Evolutionary conservation across 2,329 filamentous ascomycete species (phyloP).

Genomic region (Diplodia seriata): DNA sequence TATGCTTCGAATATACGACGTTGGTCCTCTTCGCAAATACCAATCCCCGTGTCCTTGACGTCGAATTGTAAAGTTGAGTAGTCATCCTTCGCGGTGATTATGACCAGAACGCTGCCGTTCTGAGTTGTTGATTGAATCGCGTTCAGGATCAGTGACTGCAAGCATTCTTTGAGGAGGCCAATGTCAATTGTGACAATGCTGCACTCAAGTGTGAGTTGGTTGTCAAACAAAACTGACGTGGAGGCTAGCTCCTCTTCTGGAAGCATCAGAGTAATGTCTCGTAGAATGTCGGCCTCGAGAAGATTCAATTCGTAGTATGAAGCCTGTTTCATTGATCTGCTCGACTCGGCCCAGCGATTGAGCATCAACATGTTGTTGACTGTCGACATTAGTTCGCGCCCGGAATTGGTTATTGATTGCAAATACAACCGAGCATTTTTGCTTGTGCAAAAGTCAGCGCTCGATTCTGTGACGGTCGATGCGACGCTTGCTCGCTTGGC

Average conservation of each 20-base stretch:
- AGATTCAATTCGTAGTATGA: constrained; percentile 42
- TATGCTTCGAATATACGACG: constrained; percentile 54
- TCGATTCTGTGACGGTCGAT: too few relatives aligned
- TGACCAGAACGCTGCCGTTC: constrained; percentile 48
- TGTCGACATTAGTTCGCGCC: constrained; percentile 53
- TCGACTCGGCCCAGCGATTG: constrained; percentile 50
- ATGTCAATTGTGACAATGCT: constrained; percentile 49
- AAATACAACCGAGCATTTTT: constrained; percentile 40
- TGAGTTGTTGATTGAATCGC: constrained; percentile 51
- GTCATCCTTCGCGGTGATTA: constrained; percentile 42
- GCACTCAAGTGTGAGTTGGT: constrained; percentile 40
- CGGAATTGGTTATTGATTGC: constrained; percentile 50
- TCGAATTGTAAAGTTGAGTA: constrained; percentile 48
- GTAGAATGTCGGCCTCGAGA: constrained; percentile 45
- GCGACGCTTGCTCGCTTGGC: background rate
- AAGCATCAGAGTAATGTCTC: constrained; percentile 41
- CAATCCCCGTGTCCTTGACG: constrained; percentile 53
- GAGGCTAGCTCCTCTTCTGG: constrained; percentile 41
- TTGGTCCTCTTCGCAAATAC: constrained; percentile 48
- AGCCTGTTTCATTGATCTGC: constrained; percentile 37
- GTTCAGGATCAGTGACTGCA: constrained; percentile 53
- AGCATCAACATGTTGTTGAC: constrained; percentile 56
- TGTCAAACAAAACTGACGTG: constrained; percentile 46
- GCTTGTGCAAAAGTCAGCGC: constrained; percentile 19
- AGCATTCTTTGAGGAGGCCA: constrained; percentile 51